Percentiles rank a stretch among this genome's conserved stretches.
Conservation (phyloP, 2,329 filamentous ascomycete species). For the Biscogniauxia sp. region DNA sequence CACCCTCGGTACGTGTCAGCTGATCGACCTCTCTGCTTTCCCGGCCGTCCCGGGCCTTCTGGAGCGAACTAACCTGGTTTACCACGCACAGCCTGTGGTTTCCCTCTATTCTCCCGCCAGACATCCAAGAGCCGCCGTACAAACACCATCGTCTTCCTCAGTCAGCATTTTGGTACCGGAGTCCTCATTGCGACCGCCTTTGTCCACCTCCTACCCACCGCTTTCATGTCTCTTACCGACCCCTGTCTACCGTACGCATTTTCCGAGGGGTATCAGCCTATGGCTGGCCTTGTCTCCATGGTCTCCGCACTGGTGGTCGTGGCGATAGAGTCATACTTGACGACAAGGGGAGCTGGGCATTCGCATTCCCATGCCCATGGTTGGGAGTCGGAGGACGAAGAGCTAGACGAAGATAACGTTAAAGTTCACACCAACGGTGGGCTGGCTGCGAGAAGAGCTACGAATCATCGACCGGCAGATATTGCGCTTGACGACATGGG, state of each 20-base stretch:
- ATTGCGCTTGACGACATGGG: conserved; percentile 53
- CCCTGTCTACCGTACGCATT: conserved; percentile 76
- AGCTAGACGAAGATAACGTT: conserved; percentile 30
- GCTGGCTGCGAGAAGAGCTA: conserved; percentile 38
- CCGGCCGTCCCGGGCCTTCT: neutral
- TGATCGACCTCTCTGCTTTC: too few species aligned
- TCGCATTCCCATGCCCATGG: conserved; percentile 54
- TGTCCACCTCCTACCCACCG: conserved; percentile 70
- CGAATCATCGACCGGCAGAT: conserved; percentile 43
- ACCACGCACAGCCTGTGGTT: conserved; percentile 55
- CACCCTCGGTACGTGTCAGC: conserved; percentile 48
- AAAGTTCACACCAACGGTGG: conserved; percentile 31
- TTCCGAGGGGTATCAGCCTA: conserved; percentile 73
- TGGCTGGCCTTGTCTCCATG: conserved; percentile 82
- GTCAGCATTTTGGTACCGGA: conserved; percentile 76
- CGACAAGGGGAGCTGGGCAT: conserved; percentile 64
- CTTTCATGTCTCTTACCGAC: conserved; percentile 64
- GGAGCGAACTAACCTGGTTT: conserved; percentile 6
- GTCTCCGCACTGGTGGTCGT: conserved; percentile 78
- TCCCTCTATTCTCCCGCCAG: conserved; percentile 63
- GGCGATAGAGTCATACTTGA: conserved; percentile 84
- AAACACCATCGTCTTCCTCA: conserved; percentile 60
- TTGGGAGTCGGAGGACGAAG: conserved; percentile 47
- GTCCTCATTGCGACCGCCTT: conserved; percentile 86
- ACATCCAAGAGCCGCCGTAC: conserved; percentile 57